phyloP scores from a whole-genome alignment of 768 basidiomycete genomes.

The Lanmaoa pseudosensibilis region DNA sequence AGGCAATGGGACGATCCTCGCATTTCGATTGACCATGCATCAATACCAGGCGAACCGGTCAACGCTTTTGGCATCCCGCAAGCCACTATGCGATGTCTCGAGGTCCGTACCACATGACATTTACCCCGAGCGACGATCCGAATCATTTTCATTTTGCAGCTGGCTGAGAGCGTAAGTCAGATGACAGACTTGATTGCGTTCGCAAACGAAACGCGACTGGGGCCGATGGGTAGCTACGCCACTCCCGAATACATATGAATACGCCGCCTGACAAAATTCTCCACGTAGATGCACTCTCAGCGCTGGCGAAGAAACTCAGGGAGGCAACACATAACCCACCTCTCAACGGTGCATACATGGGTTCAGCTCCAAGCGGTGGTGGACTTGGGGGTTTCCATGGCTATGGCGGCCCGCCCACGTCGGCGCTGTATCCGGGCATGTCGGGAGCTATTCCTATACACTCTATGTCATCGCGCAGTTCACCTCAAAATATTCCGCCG shows the following conservation, averaged over 20 bases:
- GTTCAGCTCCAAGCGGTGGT: constrained; percentile 14
- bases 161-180: constrained; percentile 79
- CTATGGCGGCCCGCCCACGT: constrained; percentile 33
- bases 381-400: constrained; percentile 27
- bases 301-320: constrained; percentile 42
- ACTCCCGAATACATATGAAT: constrained; percentile 28
- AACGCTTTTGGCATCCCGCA: constrained; percentile 89
- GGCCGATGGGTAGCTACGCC: constrained; percentile 62
- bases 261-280: constrained; percentile 19
- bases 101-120: constrained; percentile 45
- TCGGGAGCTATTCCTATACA: constrained; percentile 49
- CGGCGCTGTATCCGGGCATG: constrained; percentile 45
- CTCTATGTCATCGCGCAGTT: constrained; percentile 40
- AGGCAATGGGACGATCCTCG: constrained; percentile 68
- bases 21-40: constrained; percentile 55
- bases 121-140: neutral
- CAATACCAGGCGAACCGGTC: constrained; percentile 80
- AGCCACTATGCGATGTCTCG: constrained; percentile 85
- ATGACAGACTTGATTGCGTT: constrained; percentile 78
- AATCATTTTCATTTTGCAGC: constrained; percentile 36
- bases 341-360: constrained; percentile 22
- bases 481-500: constrained; percentile 49
- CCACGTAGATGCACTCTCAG: constrained; percentile 44
- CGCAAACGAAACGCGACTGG: constrained; percentile 51
- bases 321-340: constrained; percentile 20